Percentiles rank a stretch among this genome's conserved stretches.
Evolutionary conservation across 768 basidiomycete genomes (phyloP).

Genomic region (Leccinum ochraceum): DNA sequence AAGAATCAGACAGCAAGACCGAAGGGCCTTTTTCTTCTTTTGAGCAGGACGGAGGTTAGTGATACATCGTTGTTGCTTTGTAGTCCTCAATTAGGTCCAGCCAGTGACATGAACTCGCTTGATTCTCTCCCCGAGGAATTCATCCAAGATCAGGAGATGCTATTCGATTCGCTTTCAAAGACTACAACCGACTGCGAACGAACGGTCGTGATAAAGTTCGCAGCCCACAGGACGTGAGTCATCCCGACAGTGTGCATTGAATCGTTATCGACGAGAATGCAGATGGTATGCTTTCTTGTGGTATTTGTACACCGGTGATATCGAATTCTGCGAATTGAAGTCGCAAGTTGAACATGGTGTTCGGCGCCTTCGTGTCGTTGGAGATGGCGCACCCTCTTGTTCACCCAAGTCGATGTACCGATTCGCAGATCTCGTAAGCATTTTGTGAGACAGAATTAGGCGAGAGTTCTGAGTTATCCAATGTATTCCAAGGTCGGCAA

Average conservation of each 20-base stretch:
- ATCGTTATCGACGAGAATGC: background rate
- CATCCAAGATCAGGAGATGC: background rate
- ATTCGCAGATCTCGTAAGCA: conserved; percentile 33
- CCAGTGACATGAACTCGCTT: background rate
- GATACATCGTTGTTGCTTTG: background rate
- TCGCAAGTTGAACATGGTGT: conserved; percentile 14
- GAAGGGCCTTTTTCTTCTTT: conserved; percentile 11
- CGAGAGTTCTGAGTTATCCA: background rate
- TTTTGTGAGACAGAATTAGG: background rate
- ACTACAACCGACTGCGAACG: background rate
- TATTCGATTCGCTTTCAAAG: background rate
- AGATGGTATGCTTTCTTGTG: conserved; percentile 30
- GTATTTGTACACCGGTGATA: conserved; percentile 25
- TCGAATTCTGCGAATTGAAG: conserved; percentile 20
- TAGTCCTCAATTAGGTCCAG: conserved; percentile 14
- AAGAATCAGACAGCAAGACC: conserved; percentile 2
- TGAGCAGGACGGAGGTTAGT: conserved; percentile 14
- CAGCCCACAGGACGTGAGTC: conserved; percentile 20
- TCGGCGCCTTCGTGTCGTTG: background rate
- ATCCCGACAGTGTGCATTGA: background rate
- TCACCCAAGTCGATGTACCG: conserved; percentile 42
- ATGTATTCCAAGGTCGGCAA: conserved; percentile 13
- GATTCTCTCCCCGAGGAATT: conserved; percentile 6
- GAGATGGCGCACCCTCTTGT: conserved; percentile 19
- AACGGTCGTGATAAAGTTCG: conserved; percentile 11